Conservation (phyloP, 1,284 basidiomycete genomes). For the Chalciporus sp. region DNA sequence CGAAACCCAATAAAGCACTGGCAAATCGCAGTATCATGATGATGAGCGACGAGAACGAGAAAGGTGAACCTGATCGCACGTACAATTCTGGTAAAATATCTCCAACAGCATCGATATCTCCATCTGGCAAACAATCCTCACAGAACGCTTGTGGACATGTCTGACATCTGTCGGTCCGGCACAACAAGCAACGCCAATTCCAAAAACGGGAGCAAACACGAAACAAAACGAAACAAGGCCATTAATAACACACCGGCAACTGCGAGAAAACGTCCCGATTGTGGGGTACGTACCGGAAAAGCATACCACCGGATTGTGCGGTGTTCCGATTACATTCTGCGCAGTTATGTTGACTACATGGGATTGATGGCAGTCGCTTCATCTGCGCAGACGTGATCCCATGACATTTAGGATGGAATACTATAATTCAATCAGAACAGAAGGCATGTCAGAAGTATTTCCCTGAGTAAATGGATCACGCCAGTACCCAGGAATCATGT, state of each 20-base stretch:
- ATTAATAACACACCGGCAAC: neutral
- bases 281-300: conserved; percentile 44
- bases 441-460: too few relatives aligned
- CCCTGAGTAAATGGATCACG: too few relatives aligned
- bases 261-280: neutral
- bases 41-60: conserved; percentile 10
- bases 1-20: conserved; percentile 46
- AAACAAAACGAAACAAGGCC: neutral
- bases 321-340: conserved; percentile 43
- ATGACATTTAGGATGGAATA: conserved; percentile 54
- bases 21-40: neutral
- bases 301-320: conserved; percentile 49
- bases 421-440: conserved; percentile 31
- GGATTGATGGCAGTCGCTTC: conserved; percentile 25
- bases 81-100: conserved; percentile 60
- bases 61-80: conserved; percentile 22
- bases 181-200: neutral
- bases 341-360: conserved; percentile 57
- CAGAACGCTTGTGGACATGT: conserved; percentile 62
- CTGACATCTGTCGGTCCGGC: conserved; percentile 45
- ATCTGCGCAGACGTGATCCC: conserved; percentile 37
- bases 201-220: neutral
- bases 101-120: conserved; percentile 52
- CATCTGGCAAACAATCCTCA: conserved; percentile 57
- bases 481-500: neutral